Percentiles rank a stretch among this genome's conserved stretches.
Evolutionary conservation across 2,329 filamentous ascomycete species (phyloP).

Genomic region (Pochonia chlamydosporia): DNA sequence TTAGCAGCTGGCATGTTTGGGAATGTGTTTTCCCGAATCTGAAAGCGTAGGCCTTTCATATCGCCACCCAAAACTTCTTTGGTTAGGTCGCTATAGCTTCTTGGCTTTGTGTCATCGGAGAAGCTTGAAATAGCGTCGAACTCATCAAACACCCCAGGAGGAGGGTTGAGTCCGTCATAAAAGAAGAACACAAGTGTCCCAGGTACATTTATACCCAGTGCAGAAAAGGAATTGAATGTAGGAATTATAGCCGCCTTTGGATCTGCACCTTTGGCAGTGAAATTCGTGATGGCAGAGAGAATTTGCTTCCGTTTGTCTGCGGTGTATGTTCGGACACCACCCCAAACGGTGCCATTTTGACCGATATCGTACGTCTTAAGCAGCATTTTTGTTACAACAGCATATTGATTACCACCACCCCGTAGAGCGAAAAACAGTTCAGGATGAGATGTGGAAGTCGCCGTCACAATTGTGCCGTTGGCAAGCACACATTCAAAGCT

Average conservation of each 20-base stretch:
- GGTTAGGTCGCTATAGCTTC: constrained; percentile 38
- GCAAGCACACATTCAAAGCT: constrained; percentile 48
- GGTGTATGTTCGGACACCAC: constrained; percentile 32
- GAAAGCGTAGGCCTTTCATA: constrained; percentile 12
- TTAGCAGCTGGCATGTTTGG: constrained; percentile 15
- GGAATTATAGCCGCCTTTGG: constrained; percentile 55
- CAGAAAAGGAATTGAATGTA: constrained; percentile 36
- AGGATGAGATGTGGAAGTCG: constrained; percentile 31
- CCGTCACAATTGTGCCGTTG: constrained; percentile 40
- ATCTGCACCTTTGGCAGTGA: constrained; percentile 52
- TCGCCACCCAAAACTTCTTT: constrained; percentile 9
- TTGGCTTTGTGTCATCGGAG: constrained; percentile 39
- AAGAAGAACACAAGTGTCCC: constrained; percentile 56
- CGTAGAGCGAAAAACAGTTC: constrained; percentile 49
- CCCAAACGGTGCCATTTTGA: constrained; percentile 34
- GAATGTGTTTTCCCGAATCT: constrained; percentile 15
- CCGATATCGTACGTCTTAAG: constrained; percentile 35
- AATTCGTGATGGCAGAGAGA: constrained; percentile 44
- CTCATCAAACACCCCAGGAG: constrained; percentile 47
- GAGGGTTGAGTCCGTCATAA: constrained; percentile 52
- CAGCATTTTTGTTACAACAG: constrained; percentile 40
- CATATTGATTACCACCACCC: constrained; percentile 53
- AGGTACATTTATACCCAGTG: constrained; percentile 23
- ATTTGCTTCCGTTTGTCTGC: constrained; percentile 27
- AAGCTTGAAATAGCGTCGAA: constrained; percentile 43